phyloP scores from a whole-genome alignment of 1,139 yeast genomes.

The Blastobotrys apis region DNA sequence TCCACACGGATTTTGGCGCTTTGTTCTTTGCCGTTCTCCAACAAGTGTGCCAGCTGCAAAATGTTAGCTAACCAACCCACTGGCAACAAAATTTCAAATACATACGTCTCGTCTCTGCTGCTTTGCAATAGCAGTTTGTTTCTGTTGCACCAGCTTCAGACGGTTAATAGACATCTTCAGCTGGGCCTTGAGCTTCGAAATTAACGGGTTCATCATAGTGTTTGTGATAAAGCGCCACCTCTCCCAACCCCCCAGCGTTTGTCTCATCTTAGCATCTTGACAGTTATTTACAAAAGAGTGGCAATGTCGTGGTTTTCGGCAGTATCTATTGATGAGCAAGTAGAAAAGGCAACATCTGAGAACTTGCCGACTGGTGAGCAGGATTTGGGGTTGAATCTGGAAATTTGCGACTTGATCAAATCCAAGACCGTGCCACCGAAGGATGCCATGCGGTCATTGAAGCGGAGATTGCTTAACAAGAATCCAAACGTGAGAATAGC shows the following conservation, averaged over 20 bases:
- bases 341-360: slow-evolving; percentile 80
- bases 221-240: neutral
- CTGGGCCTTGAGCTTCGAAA: slow-evolving; percentile 57
- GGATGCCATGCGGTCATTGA: slow-evolving; percentile 79
- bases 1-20: slow-evolving; percentile 85
- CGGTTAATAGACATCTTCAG: slow-evolving; percentile 79
- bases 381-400: slow-evolving; percentile 75
- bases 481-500: slow-evolving; percentile 75
- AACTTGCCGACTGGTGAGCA: slow-evolving; percentile 88
- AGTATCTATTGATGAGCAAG: slow-evolving; percentile 56
- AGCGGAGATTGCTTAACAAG: slow-evolving; percentile 62
- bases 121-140: slow-evolving; percentile 75
- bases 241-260: neutral
- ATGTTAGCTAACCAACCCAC: too few relatives aligned
- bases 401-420: slow-evolving; percentile 81
- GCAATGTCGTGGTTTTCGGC: slow-evolving; percentile 56
- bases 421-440: slow-evolving; percentile 78
- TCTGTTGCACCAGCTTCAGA: slow-evolving; percentile 73
- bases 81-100: neutral
- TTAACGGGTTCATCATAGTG: slow-evolving; percentile 4
- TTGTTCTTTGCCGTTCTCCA: slow-evolving; percentile 68
- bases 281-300: neutral
- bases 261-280: neutral
- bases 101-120: slow-evolving; percentile 62
- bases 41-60: slow-evolving; percentile 59